Evolutionary conservation across 2,329 filamentous ascomycete genomes (phyloP).

Genomic region (Sporothrix brunneoviolacea): DNA sequence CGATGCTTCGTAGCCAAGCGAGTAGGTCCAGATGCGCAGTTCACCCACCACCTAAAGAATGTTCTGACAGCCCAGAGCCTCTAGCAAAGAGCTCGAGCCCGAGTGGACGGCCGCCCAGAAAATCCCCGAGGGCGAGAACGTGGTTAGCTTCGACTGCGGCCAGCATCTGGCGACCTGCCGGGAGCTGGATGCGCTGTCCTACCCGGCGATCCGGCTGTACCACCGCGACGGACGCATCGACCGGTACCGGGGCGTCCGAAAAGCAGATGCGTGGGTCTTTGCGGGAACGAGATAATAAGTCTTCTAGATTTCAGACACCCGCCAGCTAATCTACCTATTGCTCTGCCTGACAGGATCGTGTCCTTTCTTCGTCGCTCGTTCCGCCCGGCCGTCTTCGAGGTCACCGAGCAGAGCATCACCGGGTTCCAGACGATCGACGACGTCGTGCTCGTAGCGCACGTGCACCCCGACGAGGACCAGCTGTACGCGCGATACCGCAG

Average conservation of each 20-base stretch:
- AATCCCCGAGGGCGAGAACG: constrained; percentile 15
- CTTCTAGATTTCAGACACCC: no score
- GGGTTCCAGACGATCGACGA: constrained; percentile 34
- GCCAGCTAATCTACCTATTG: no score
- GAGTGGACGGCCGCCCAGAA: constrained; percentile 29
- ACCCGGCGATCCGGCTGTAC: constrained; percentile 40
- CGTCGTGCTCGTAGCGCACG: constrained; percentile 35
- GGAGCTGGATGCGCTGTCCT: constrained; percentile 35
- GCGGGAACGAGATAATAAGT: no score
- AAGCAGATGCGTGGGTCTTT: no score
- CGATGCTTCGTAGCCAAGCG: no score
- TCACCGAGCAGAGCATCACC: constrained; percentile 23
- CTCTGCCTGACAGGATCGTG: constrained; percentile 24
- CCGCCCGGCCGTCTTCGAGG: constrained; percentile 23
- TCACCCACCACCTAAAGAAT: no score
- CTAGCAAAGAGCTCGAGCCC: constrained; percentile 28
- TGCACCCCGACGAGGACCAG: constrained; percentile 26
- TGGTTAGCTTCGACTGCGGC: constrained; percentile 36
- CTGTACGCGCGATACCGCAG: constrained; percentile 26
- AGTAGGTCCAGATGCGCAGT: no score
- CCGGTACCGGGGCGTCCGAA: constrained; percentile 39
- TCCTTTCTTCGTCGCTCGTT: constrained; percentile 25
- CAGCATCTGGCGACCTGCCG: constrained; percentile 29
- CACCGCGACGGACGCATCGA: constrained; percentile 28
- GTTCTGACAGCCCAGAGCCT: no score